Conservation (phyloP, 345 rosid genomes). For the Aquilaria malaccensis region DNA sequence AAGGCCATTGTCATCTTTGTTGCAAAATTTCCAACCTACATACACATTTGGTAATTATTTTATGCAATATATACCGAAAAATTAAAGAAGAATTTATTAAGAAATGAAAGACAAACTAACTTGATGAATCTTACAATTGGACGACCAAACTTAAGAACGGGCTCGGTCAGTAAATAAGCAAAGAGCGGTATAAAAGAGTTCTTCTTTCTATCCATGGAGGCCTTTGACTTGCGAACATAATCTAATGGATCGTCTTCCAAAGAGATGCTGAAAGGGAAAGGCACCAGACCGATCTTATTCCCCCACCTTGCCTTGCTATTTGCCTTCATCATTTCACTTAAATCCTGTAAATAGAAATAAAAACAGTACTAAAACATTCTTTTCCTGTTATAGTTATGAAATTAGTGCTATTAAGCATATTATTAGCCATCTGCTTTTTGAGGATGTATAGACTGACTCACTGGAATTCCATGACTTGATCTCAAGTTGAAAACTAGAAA, state of each 20-base stretch:
- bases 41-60: too few relatives aligned
- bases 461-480: conserved; percentile 30
- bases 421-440: too few relatives aligned
- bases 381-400: background rate
- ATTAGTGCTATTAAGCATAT: too few relatives aligned
- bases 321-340: conserved; percentile 25
- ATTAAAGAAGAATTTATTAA: background rate
- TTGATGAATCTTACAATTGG: background rate
- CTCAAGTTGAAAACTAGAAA: conserved; percentile 29
- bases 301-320: conserved; percentile 26
- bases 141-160: background rate
- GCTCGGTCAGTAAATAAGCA: conserved; percentile 7
- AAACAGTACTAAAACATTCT: background rate
- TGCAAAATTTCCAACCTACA: too few relatives aligned
- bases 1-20: conserved; percentile 16
- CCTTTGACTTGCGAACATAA: conserved; percentile 22
- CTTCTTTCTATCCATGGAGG: conserved; percentile 28
- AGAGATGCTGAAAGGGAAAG: conserved; percentile 26
- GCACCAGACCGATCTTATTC: conserved; percentile 27
- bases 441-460: background rate
- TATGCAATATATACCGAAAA: background rate
- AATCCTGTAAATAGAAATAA: conserved; percentile 13
- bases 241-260: conserved; percentile 29
- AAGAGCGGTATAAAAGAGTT: conserved; percentile 17
- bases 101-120: background rate